Evolutionary conservation across 495 filamentous ascomycete species (phyloP).

Genomic region (Pyrenopolyporus hunteri): DNA sequence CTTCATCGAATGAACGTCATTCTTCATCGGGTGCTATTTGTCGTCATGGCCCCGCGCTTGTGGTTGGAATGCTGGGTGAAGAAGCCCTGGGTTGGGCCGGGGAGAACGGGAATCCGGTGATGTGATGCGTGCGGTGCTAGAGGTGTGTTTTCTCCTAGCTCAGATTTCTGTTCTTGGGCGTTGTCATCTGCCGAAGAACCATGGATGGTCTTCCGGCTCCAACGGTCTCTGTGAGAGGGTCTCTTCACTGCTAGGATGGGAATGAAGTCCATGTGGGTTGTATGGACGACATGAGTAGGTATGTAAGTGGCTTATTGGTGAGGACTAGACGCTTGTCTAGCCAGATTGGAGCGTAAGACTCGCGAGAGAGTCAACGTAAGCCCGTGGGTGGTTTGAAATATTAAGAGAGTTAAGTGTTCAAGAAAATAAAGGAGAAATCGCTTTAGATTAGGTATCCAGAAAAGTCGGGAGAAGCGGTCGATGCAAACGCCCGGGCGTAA

Average conservation of each 20-base stretch:
- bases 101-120: too few species aligned
- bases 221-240: slow-evolving; percentile 25
- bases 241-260: slow-evolving; percentile 38
- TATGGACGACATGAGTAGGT: background rate
- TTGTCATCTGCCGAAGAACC: slow-evolving; percentile 37
- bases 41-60: slow-evolving; percentile 44
- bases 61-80: slow-evolving; percentile 9
- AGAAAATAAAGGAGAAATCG: too few species aligned
- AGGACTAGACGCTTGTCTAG: slow-evolving; percentile 3
- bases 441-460: too few species aligned
- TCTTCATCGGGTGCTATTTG: slow-evolving; percentile 31
- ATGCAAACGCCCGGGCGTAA: too few species aligned
- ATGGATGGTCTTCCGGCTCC: slow-evolving; percentile 24
- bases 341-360: background rate
- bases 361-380: background rate
- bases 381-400: background rate
- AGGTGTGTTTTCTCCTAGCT: slow-evolving; percentile 41
- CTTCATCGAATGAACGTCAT: slow-evolving; percentile 45
- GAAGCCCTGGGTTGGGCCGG: too few species aligned
- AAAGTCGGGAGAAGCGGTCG: too few species aligned
- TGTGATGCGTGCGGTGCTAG: slow-evolving; percentile 28
- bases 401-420: background rate
- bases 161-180: slow-evolving; percentile 53
- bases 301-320: background rate
- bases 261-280: background rate